These are phyloP conservation scores for Pochonia chlamydosporia DNA, from an alignment of 2,329 filamentous ascomycete species.

Conservation along the genomic window DNA sequence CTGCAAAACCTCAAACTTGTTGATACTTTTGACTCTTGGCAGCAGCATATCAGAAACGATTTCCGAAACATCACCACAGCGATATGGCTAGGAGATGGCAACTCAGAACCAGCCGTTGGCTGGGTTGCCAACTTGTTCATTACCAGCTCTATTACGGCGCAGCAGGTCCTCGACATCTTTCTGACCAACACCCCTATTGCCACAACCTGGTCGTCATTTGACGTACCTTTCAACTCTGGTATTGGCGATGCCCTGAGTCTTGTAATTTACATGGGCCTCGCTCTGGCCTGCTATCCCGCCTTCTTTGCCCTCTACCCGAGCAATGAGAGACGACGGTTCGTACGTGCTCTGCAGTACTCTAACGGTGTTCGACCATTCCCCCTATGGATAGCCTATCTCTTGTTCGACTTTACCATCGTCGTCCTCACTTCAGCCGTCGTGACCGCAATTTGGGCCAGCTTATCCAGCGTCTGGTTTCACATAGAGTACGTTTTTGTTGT, in stretches of 20 bases:
- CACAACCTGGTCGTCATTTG: constrained; percentile 70
- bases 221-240: constrained; percentile 62
- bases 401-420: constrained; percentile 75
- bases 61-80: constrained; percentile 68
- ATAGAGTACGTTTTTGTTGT: constrained; percentile 77
- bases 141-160: constrained; percentile 52
- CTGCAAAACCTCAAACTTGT: constrained; percentile 43
- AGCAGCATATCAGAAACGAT: constrained; percentile 53
- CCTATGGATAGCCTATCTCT: constrained; percentile 76
- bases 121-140: constrained; percentile 62
- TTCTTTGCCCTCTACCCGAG: constrained; percentile 89
- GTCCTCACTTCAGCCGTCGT: constrained; percentile 58
- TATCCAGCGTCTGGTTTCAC: constrained; percentile 66
- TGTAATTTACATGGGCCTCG: constrained; percentile 75
- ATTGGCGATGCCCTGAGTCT: constrained; percentile 72
- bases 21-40: constrained; percentile 62
- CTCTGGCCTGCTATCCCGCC: constrained; percentile 71
- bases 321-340: constrained; percentile 71
- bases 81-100: constrained; percentile 64
- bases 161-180: constrained; percentile 62
- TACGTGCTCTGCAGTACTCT: constrained; percentile 82
- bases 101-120: constrained; percentile 58
- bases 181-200: constrained; percentile 63
- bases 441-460: constrained; percentile 61
- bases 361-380: constrained; percentile 81